phyloP scores from a whole-genome alignment of 805 yeast species.

The Candida krabiensis region DNA sequence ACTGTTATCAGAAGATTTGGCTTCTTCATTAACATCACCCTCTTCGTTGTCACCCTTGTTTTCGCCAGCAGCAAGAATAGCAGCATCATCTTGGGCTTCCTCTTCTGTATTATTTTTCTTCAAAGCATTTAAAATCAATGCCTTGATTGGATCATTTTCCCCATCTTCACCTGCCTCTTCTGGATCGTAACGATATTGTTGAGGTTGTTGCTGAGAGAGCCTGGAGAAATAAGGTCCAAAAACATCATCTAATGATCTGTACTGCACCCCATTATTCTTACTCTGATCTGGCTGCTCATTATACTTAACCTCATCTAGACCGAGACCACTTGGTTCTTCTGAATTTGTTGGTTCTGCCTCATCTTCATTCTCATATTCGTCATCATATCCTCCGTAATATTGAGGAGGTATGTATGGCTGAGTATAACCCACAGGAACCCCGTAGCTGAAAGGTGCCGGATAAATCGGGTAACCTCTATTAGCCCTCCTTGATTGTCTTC shows the following conservation, averaged over 20 bases:
- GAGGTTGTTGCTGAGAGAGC: constrained; percentile 8
- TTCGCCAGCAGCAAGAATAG: constrained; percentile 1
- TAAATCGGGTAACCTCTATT: background rate
- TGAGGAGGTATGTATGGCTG: constrained; percentile 3
- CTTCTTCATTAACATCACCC: constrained; percentile 1
- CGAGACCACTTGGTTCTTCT: too few species aligned
- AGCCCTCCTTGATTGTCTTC: background rate
- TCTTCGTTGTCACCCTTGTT: too few species aligned
- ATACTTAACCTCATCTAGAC: too few species aligned
- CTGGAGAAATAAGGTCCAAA: constrained; percentile 20
- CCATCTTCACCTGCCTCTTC: constrained; percentile 2
- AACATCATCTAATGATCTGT: constrained; percentile 15
- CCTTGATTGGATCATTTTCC: constrained; percentile 5
- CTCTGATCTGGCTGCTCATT: constrained; percentile 8
- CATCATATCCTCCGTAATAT: constrained; percentile 2
- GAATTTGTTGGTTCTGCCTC: background rate
- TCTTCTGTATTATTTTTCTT: constrained; percentile 1
- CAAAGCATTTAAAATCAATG: constrained; percentile 2
- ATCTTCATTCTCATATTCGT: constrained; percentile 1
- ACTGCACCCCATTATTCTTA: constrained; percentile 13
- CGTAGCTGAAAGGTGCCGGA: background rate
- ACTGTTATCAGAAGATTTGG: background rate
- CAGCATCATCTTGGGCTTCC: constrained; percentile 1
- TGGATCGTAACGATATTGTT: constrained; percentile 2
- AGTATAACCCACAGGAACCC: constrained; percentile 1